A percentile compares a stretch with the other conserved stretches of the same genome.
Conservation (phyloP, 2,329 filamentous ascomycete species). For the Phaeosphaeria sp. region DNA sequence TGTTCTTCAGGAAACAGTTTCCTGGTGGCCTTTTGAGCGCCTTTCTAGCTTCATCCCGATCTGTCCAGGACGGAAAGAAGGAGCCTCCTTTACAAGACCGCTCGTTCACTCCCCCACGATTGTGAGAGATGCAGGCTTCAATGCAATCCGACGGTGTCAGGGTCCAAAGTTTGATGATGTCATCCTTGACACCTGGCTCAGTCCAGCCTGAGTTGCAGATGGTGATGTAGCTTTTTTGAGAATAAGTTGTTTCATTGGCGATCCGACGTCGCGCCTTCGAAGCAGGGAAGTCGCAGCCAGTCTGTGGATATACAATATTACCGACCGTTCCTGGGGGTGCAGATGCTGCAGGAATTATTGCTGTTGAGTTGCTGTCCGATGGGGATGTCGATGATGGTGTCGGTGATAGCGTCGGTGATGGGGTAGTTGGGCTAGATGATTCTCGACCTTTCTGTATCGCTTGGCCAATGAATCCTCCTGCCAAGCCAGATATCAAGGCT, state of each 20-base stretch:
- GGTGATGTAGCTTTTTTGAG: neutral
- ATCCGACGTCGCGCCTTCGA: neutral
- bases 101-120: neutral
- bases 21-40: neutral
- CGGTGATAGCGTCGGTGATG: neutral
- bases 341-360: neutral
- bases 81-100: neutral
- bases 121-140: neutral
- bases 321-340: neutral
- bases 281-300: neutral
- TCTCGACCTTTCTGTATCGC: conserved; percentile 2
- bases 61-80: neutral
- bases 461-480: conserved; percentile 15
- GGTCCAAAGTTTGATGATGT: neutral
- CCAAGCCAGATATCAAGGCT: conserved; percentile 8
- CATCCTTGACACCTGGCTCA: neutral
- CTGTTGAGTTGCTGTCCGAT: neutral
- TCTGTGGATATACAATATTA: neutral
- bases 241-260: neutral
- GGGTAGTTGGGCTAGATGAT: neutral
- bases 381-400: neutral
- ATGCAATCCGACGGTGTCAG: neutral
- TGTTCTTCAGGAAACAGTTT: neutral
- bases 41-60: neutral
- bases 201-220: neutral